Evolutionary conservation across 495 filamentous ascomycete genomes (phyloP).

Genomic region (Sporormia fimetaria): DNA sequence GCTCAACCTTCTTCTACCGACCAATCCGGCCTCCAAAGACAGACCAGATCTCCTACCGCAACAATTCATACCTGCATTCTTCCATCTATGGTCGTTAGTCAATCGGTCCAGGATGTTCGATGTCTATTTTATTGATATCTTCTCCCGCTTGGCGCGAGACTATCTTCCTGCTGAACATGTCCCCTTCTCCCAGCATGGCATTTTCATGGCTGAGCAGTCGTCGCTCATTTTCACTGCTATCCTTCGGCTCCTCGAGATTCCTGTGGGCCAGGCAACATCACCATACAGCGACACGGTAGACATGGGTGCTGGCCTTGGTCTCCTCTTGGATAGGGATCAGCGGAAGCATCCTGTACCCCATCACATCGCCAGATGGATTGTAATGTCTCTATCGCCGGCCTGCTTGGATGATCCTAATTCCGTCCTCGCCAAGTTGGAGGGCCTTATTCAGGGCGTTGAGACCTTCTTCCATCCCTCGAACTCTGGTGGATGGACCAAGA

Average conservation of each 20-base stretch:
- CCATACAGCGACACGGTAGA: constrained; percentile 79
- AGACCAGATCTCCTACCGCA: constrained; percentile 59
- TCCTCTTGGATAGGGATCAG: constrained; percentile 80
- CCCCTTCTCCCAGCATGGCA: constrained; percentile 74
- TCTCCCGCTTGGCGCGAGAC: constrained; percentile 78
- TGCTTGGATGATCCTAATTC: constrained; percentile 71
- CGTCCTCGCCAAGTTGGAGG: constrained; percentile 75
- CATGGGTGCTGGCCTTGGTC: constrained; percentile 64
- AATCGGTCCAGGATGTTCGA: constrained; percentile 83
- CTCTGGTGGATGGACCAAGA: constrained; percentile 82
- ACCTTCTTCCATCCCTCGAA: constrained; percentile 99
- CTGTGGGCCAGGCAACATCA: constrained; percentile 88
- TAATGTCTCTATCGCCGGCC: constrained; percentile 81
- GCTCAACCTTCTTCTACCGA: constrained; percentile 79
- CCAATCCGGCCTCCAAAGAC: constrained; percentile 60
- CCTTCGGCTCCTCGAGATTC: constrained; percentile 82
- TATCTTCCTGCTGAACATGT: constrained; percentile 61
- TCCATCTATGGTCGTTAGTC: constrained; percentile 91
- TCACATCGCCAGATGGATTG: constrained; percentile 88
- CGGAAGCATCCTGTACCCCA: constrained; percentile 86
- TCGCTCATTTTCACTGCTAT: constrained; percentile 88
- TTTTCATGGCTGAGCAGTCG: constrained; percentile 87
- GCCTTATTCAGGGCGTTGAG: constrained; percentile 87
- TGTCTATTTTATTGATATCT: constrained; percentile 73
- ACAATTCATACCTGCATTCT: constrained; percentile 78